phyloP scores from a whole-genome alignment of 1,284 basidiomycete species.

The Fomes fomentarius region DNA sequence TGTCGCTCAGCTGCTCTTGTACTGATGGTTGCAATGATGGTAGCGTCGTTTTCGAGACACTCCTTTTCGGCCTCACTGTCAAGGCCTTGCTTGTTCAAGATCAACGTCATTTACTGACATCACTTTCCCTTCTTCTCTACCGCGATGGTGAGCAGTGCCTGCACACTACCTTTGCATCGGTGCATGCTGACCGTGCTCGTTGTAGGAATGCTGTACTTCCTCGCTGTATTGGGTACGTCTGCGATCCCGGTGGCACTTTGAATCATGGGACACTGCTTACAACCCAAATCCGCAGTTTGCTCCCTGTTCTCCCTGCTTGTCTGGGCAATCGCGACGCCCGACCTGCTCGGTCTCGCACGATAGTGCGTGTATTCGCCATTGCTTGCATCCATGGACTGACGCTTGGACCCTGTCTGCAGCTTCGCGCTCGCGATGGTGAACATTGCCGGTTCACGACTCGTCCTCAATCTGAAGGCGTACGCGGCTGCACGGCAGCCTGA shows the following conservation, averaged over 20 bases:
- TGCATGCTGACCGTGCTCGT: neutral
- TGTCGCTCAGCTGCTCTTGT: neutral
- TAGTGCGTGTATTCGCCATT: conserved; percentile 26
- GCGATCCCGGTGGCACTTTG: too few relatives aligned
- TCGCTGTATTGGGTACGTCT: conserved; percentile 32
- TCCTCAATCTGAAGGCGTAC: conserved; percentile 35
- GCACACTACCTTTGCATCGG: neutral
- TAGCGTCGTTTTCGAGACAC: conserved; percentile 35
- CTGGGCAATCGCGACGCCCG: conserved; percentile 36
- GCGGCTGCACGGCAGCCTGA: conserved; percentile 23
- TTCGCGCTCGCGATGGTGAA: conserved; percentile 38
- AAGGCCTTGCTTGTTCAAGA: conserved; percentile 30
- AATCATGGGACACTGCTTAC: too few relatives aligned
- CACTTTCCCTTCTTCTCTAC: conserved; percentile 33
- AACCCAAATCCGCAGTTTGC: conserved; percentile 26
- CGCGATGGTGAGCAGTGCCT: conserved; percentile 30
- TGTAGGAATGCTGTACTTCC: conserved; percentile 35
- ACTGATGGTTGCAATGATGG: neutral
- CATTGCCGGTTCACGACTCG: conserved; percentile 32
- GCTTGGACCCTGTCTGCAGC: conserved; percentile 14
- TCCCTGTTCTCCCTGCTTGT: conserved; percentile 36
- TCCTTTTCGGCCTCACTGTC: conserved; percentile 35
- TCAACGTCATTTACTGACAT: conserved; percentile 28
- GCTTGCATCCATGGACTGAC: neutral
- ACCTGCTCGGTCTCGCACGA: conserved; percentile 35